phyloP scores from a whole-genome alignment of 495 filamentous ascomycete genomes.

The Penicillium waksmanii region DNA sequence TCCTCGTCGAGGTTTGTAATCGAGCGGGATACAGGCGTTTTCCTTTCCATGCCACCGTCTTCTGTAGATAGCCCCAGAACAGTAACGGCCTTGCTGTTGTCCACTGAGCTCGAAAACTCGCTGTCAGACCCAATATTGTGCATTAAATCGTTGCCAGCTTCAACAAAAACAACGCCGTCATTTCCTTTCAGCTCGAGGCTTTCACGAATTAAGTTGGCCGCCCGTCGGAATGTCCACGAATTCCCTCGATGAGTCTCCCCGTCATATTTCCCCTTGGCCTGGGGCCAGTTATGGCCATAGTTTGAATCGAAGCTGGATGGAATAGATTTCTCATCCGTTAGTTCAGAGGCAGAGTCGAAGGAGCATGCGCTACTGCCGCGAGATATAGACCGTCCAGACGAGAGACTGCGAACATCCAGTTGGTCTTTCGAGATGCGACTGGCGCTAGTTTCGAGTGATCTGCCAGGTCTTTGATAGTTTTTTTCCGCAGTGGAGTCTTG shows the following conservation, averaged over 20 bases:
- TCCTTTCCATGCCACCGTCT: slow-evolving; percentile 31
- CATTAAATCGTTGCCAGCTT: slow-evolving; percentile 29
- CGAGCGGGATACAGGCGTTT: slow-evolving; percentile 24
- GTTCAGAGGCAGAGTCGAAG: slow-evolving; percentile 27
- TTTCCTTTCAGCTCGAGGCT: slow-evolving; percentile 52
- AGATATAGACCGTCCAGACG: slow-evolving; percentile 28
- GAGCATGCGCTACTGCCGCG: slow-evolving; percentile 32
- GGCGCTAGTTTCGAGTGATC: neutral
- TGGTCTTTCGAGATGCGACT: neutral
- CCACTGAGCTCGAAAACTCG: slow-evolving; percentile 27
- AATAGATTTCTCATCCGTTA: slow-evolving; percentile 25
- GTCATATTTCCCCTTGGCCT: slow-evolving; percentile 24
- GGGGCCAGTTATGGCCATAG: neutral
- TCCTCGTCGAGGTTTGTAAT: slow-evolving; percentile 35
- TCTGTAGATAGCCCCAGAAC: slow-evolving; percentile 39
- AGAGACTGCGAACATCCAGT: neutral
- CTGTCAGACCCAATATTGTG: slow-evolving; percentile 31
- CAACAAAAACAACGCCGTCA: slow-evolving; percentile 57
- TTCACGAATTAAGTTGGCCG: slow-evolving; percentile 60
- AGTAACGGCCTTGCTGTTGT: slow-evolving; percentile 28
- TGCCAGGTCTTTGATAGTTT: neutral
- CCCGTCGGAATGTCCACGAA: slow-evolving; percentile 53
- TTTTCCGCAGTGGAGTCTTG: slow-evolving; percentile 8
- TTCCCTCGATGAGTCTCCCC: slow-evolving; percentile 22
- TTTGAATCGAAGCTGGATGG: slow-evolving; percentile 17